These are phyloP conservation scores for Amphirosellinia nigrospora DNA, from an alignment of 495 filamentous ascomycete genomes.

Conservation along the genomic window DNA sequence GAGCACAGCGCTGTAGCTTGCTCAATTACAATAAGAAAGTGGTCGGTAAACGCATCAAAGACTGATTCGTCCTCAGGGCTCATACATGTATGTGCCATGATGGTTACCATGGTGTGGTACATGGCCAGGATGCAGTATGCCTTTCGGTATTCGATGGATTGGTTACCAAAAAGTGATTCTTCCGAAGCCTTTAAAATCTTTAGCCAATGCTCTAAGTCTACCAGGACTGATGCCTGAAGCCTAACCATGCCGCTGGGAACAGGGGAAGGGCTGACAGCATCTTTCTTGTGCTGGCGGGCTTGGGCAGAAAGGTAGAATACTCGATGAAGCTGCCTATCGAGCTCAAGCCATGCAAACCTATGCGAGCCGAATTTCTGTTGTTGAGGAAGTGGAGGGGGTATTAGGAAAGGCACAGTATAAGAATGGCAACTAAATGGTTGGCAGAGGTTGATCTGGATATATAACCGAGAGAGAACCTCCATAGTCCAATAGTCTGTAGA, in stretches of 20 bases:
- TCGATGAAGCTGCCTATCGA: constrained; percentile 4
- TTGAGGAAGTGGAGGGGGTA: not conserved
- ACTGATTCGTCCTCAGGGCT: not conserved
- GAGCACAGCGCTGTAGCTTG: not conserved
- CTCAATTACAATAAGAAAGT: not conserved
- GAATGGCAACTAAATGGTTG: not conserved
- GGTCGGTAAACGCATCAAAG: not conserved
- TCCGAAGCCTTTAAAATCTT: not conserved
- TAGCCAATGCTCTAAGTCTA: not conserved
- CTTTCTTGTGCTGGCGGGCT: not conserved
- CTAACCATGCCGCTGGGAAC: not conserved
- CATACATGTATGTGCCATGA: not conserved
- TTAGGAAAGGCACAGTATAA: not conserved
- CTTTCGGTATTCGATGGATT: not conserved
- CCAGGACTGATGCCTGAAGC: not conserved
- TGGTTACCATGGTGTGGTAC: constrained; percentile 1
- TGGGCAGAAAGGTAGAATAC: not conserved
- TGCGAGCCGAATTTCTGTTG: not conserved
- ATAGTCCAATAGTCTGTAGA: not conserved
- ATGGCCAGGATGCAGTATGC: not conserved
- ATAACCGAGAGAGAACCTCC: constrained; percentile 2
- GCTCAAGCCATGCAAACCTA: not conserved
- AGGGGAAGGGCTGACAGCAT: not conserved
- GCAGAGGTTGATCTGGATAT: constrained; percentile 1
- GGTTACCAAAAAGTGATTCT: not conserved